Evolutionary conservation across 2,329 filamentous ascomycete species (phyloP), one percentile per base, ranked within the genome.

Genomic region (Xylaria sp.): DNA sequence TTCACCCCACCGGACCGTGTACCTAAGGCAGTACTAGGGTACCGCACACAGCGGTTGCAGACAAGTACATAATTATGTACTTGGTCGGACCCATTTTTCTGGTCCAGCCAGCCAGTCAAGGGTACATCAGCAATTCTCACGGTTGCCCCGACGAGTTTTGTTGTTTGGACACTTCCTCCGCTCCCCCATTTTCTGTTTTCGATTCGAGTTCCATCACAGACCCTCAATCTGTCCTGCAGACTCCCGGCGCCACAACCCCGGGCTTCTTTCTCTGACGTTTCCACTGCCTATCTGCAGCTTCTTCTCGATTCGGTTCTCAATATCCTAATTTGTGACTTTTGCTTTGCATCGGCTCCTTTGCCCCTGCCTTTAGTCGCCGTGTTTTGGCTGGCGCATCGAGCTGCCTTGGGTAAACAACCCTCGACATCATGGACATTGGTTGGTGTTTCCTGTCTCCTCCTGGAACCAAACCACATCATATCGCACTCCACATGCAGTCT

Each of bases 71-170:
- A 60, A 5, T 21, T 53, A 60, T 27, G 25, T 29, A 9, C 23
- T 61, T 58, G 40, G 23, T 37, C 47, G 32, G 50, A 21, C 68
- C 60, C 62, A 53, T 32, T n/a, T 25, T 48, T 60, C 58, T 58
- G 62, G 47, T 65, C n/a, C 51, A 25, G 18, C 21, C 32, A 63
- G 51, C 63, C 63, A 66, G 57, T 71, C 55, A 60, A 51, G 66
- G 63, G 66, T 66, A 66, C 57, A 53, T 57, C 40, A 65, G 58
- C 70, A 65, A 63, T 74, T 70, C 71, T 73, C 66, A 63, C 69
- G 59, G 75, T 77, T 77, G 75, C 75, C 75, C 75, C 70, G 75
- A 75, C 74, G 75, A 76, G 74, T 75, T 75, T 74, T 77, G 74
- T 77, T 76, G 72, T 76, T 76, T 75, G 71, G 71, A 66, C 67